A percentile compares a stretch with the other conserved stretches of the same genome.
Evolutionary conservation across 2,329 filamentous ascomycete species (phyloP).

Genomic region (Fusarium avenaceum): DNA sequence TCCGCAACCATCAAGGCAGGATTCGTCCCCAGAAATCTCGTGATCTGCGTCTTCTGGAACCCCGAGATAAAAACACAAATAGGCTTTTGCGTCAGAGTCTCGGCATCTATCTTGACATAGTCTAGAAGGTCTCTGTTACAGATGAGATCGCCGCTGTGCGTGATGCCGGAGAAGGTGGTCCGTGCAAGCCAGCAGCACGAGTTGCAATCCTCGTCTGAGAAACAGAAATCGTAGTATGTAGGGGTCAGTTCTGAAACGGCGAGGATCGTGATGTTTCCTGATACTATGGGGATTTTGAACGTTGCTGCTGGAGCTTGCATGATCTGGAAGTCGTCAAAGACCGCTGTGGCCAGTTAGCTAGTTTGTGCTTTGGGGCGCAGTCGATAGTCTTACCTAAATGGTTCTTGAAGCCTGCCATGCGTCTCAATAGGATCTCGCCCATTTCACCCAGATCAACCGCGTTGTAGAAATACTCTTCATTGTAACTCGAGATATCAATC

Average conservation of each 20-base stretch:
- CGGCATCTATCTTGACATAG: conserved; percentile 2
- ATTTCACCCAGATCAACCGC: conserved; percentile 15
- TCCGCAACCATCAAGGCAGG: conserved; percentile 1
- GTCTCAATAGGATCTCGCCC: background rate
- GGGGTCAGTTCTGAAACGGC: conserved; percentile 1
- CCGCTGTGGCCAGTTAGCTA: background rate
- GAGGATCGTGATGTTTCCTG: conserved; percentile 2
- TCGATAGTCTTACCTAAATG: background rate
- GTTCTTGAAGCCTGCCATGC: conserved; percentile 8
- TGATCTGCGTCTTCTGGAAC: background rate
- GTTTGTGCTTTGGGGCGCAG: accelerated
- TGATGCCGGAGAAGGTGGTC: conserved; percentile 1
- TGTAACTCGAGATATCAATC: conserved; percentile 15
- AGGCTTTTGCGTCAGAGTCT: background rate
- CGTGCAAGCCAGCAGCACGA: background rate
- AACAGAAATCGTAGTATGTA: conserved; percentile 28
- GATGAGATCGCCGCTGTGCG: conserved; percentile 9
- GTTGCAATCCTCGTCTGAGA: background rate
- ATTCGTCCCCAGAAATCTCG: background rate
- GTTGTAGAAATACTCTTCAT: conserved; percentile 19
- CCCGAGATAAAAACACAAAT: conserved; percentile 24
- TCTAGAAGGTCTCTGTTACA: background rate
- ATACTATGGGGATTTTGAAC: background rate
- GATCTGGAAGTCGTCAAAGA: conserved; percentile 23
- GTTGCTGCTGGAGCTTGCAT: conserved; percentile 20